These are phyloP conservation scores for Neophaeococcomyces mojaviensis DNA, from an alignment of 2,329 filamentous ascomycete species.

Conservation along the genomic window DNA sequence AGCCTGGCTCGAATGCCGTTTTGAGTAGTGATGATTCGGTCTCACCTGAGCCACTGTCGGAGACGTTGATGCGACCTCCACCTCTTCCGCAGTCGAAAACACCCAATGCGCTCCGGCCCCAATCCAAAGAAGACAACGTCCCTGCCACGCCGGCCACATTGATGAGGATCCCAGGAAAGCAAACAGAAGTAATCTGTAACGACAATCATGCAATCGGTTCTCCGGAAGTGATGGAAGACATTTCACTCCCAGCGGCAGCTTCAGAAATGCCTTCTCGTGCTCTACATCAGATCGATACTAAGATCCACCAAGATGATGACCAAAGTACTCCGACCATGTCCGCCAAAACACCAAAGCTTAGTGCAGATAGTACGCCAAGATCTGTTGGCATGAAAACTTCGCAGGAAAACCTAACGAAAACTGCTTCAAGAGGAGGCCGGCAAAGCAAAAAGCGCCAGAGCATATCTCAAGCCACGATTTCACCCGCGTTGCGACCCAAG, in stretches of 20 bases:
- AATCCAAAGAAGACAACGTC: constrained; percentile 31
- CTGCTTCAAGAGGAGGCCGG: constrained; percentile 35
- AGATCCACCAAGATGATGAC: constrained; percentile 32
- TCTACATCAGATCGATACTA: constrained; percentile 45
- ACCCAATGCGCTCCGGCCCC: constrained; percentile 21
- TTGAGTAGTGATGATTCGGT: constrained; percentile 38
- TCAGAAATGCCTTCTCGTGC: constrained; percentile 44
- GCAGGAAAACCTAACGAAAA: constrained; percentile 24
- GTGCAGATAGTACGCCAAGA: constrained; percentile 42
- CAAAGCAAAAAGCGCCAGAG: constrained; percentile 63
- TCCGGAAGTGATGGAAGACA: constrained; percentile 50
- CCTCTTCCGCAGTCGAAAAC: constrained; percentile 39
- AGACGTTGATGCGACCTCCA: constrained; percentile 44
- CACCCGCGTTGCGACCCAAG: constrained; percentile 75
- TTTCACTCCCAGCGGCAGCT: constrained; percentile 67
- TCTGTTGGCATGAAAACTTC: constrained; percentile 11
- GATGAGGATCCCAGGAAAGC: constrained; percentile 62
- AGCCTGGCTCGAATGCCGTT: constrained; percentile 17
- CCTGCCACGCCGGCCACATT: constrained; percentile 82
- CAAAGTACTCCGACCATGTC: constrained; percentile 53
- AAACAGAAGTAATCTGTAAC: constrained; percentile 24
- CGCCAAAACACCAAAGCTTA: constrained; percentile 56
- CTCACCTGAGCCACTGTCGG: constrained; percentile 43
- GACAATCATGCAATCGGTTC: constrained; percentile 21
- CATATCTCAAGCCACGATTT: constrained; percentile 65